Percentiles rank a stretch among this genome's conserved stretches.
These are phyloP conservation scores for Sarcodon sp. DNA, from an alignment of 768 basidiomycete species.

Conservation along the genomic window DNA sequence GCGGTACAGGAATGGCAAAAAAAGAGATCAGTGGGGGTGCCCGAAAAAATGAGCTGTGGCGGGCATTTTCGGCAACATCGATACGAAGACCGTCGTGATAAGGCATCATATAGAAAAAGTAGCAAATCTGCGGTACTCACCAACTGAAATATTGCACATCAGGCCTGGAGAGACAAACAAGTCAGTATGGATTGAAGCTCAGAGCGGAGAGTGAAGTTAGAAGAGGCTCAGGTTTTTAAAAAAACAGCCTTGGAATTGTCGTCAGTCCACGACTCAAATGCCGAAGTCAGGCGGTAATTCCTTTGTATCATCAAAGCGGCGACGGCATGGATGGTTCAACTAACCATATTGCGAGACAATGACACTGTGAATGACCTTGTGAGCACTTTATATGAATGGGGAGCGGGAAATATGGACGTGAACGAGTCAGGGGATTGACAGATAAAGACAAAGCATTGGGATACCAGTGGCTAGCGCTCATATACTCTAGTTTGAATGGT, in stretches of 20 bases:
- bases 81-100: conserved; percentile 94
- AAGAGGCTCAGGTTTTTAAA: conserved; percentile 39
- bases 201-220: too few species aligned
- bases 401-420: neutral
- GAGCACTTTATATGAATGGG: neutral
- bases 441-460: conserved; percentile 60
- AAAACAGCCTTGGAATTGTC: conserved; percentile 79
- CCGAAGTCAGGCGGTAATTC: conserved; percentile 78
- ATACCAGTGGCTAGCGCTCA: conserved; percentile 41
- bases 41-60: conserved; percentile 81
- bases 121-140: conserved; percentile 19
- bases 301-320: conserved; percentile 38
- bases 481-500: conserved; percentile 88
- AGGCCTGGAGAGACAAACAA: too few species aligned
- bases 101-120: conserved; percentile 41
- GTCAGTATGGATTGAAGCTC: too few species aligned
- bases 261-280: conserved; percentile 35
- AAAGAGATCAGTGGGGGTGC: conserved; percentile 60
- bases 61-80: conserved; percentile 76
- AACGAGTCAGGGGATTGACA: conserved; percentile 51
- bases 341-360: neutral
- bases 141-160: conserved; percentile 1
- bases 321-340: conserved; percentile 4
- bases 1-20: neutral
- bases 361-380: neutral